Base-by-base conservation (phyloP, 73 alveolate genomes). In the Tetrahymena malaccensis region DNA sequence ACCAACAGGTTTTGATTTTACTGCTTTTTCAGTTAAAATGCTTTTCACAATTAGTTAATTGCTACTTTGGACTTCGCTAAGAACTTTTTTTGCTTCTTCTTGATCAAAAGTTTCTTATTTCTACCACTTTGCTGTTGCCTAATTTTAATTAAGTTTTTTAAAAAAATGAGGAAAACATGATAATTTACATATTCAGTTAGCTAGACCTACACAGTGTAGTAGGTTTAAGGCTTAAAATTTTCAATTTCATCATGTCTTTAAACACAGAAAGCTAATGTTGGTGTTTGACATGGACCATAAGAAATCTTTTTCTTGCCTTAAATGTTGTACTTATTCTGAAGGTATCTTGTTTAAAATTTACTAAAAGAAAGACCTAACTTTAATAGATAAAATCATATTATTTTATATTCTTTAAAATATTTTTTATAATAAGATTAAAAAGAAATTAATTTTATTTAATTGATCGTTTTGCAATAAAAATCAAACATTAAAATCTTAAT, bases 211-310 rank as follows among this genome's bases (percentile, higher is more conserved):
- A 98, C 56, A 55, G 96, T 96, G 96, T 99, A 99, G 96, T 94
- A 98, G 35, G 99, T 99, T 70, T 98, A 98, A 15, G 99, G 99
- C 93, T 97, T 97, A 94, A 99, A 99, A 43, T 97, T 97, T 95
- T 98, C 96, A 93, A 99, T 99, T 95, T 98, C 99, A 93, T 99
- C 99, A 94, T 98, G 98, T 94, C 99, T 93, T 94, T 98, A 98
- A 19, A 99, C 99, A 95, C 99, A 98, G 97, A 99, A 99, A 97
- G 99, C 99, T 37, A 99, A 98, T 4, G 99, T 99, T 4, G 99
- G 99, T 33, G 99, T 99, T 96, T 99, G 99, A 96, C 99, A 99
- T 9, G 99, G 99, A 3, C 99, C 99, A 97, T 99, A 99, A 27
- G 99, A 96, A 94, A 99, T 96, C 70, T 95, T 97, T 96, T 96